Evolutionary conservation across 192 early-diverging fungal species (phyloP), one percentile per base, ranked within the genome.

Genomic region (Gaertneriomyces sp.): DNA sequence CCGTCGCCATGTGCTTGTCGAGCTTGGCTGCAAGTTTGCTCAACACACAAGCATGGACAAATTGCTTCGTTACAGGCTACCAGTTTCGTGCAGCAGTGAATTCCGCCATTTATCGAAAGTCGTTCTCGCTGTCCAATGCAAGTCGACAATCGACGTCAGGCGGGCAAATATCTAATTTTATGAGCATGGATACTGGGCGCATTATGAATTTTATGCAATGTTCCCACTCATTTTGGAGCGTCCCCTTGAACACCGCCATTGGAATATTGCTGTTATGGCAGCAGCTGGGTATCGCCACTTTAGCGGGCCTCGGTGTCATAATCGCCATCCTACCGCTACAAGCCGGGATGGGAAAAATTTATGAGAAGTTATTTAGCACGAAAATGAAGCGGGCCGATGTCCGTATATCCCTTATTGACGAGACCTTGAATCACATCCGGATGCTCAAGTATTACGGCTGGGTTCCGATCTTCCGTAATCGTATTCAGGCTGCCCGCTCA

Each of bases 361-460:
- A 53, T 14, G 53, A 19, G n/a, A 3, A n/a, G 0, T 51, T 52
- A 7, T 73, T 62, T 42, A 45, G 33, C 33, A 7, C 20, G 6
- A 71, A 71, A 41, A 61, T 64, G 51, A 14, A 38, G 42, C 54
- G 62, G 10, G 60, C 20, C 12, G 68, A 70, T 41, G 49, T 42
- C 6, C 59, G 68, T 33, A 70, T 70, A 41, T 54, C 61, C 50
- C 5, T 70, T 40, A 59, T 62, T 14, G 63, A 70, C 60, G 69
- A 71, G 53, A 8, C 56, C 4, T 16, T 71, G 14, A 67, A 12
- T 19, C 39, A 33, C n/a, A 71, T 71, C 53, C 52, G 51, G 19
- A n/a, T 56, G 8, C 47, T 71, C 2, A 71, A 71, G 53, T 46
- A 63, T 5, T 65, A 67, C 39, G 69, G 69, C 47, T 71, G 69